These are phyloP conservation scores for Oryza nivara DNA, from an alignment of 176 grass and related monocot genomes.

Conservation along the genomic window DNA sequence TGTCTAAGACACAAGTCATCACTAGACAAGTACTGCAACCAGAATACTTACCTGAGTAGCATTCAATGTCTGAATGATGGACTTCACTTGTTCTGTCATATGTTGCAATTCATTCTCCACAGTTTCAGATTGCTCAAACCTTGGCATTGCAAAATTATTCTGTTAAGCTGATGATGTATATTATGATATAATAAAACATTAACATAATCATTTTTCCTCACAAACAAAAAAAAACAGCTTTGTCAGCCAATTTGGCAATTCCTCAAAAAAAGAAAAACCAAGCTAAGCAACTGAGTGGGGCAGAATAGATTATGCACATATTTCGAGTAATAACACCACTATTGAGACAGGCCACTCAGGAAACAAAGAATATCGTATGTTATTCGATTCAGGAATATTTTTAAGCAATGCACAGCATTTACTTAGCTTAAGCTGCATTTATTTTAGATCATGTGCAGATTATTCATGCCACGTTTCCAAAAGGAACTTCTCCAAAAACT, in stretches of 20 bases:
- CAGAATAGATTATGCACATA: neutral
- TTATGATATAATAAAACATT: neutral
- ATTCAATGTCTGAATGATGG: constrained; percentile 94
- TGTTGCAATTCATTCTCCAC: constrained; percentile 90
- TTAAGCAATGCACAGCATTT: neutral
- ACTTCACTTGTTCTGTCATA: constrained; percentile 98
- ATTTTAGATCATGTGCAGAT: no score
- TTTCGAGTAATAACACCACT: neutral
- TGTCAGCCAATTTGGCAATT: neutral
- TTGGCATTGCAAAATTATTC: constrained; percentile 50
- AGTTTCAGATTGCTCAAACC: constrained; percentile 89
- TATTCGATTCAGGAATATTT: neutral
- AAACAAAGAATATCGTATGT: neutral
- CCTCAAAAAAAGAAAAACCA: neutral
- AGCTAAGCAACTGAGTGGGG: neutral
- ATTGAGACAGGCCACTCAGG: neutral
- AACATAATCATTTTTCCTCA: neutral
- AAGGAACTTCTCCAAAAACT: no score
- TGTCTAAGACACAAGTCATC: neutral
- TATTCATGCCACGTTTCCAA: no score
- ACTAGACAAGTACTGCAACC: constrained; percentile 28
- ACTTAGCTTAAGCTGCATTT: no score
- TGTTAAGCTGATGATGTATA: neutral
- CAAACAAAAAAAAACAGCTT: constrained; percentile 1
- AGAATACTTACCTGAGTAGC: constrained; percentile 66